Evolutionary conservation across 129 eudicot genomes (phyloP).

Genomic region (Saussurea involucrata): DNA sequence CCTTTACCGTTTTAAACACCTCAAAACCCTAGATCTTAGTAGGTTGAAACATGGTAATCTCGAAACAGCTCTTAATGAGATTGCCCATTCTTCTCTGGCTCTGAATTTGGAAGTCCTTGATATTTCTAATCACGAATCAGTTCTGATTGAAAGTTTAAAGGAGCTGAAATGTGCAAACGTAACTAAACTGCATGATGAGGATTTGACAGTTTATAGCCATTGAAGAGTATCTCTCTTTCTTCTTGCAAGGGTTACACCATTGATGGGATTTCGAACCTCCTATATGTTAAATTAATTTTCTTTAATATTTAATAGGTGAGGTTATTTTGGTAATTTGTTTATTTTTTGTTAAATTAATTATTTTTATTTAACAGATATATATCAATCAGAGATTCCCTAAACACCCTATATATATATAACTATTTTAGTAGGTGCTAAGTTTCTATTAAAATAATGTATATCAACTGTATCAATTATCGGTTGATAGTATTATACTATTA

Average conservation of each 20-base stretch:
- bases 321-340: no score
- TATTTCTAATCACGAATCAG: conserved; percentile 26
- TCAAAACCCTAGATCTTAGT: conserved; percentile 47
- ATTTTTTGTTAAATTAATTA: no score
- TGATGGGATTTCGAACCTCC: conserved; percentile 34
- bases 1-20: conserved; percentile 32
- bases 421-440: no score
- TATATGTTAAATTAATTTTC: no score
- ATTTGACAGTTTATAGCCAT: conserved; percentile 39
- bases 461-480: no score
- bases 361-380: no score
- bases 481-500: no score
- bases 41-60: conserved; percentile 10
- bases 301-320: no score
- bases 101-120: conserved; percentile 36
- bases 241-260: conserved; percentile 32
- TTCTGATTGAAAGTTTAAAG: conserved; percentile 34
- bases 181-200: conserved; percentile 30
- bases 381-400: no score
- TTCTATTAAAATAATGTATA: no score
- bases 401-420: no score
- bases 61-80: conserved; percentile 16
- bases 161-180: conserved; percentile 37
- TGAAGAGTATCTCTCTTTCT: conserved; percentile 37
- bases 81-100: conserved; percentile 19